Base-by-base conservation (phyloP, 1,139 yeast species). In the Yamadazyma pseudoaaseri region DNA sequence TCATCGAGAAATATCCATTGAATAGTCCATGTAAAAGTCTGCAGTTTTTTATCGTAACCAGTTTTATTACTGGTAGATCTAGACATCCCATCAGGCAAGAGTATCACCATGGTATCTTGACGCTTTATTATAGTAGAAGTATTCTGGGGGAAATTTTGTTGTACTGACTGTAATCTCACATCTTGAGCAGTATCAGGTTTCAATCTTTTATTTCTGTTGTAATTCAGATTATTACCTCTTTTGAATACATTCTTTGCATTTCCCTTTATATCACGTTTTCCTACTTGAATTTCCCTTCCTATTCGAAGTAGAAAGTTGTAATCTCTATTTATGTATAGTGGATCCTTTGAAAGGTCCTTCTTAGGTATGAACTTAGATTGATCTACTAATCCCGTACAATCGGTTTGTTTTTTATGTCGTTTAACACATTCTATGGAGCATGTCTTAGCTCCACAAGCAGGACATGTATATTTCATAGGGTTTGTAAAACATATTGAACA, bases 61-160 rank as follows among this genome's bases (percentile, higher is more conserved):
- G 92, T 76, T 48, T 81, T 83, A 53, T 90, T 90, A 37, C 65
- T 56, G 7, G 56, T 49, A 3, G 87, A 70, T 35, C 96, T 62
- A 16, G 79, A 72, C 95, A 89, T 86, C 0, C 95, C 96, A 11
- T 65, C 60, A 0, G 96, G 96, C 18, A 85, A 55, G 30, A 60
- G 61, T 2, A 70, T 47, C 18, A 66, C 60, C 44, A 70, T 40
- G 2, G 72, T 66, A 39, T 69, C 67, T 25, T 65, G 57, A 17
- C 76, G 40, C 36, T 61, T 65, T 3, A 56, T 47, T 1, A 45
- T 33, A 0, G 61, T 56, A 1, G 47, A 33, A 0, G 69, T 63
- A 11, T 45, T 43, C 27, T 53, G 47, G 1, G 63, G 56, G 36
- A 49, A 65, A 3, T 39, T 46, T 15, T 42, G 36, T 3, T 43